A percentile compares a stretch with the other conserved stretches of the same genome.
Evolutionary conservation across 495 filamentous ascomycete genomes (phyloP).

Genomic region (Penicillium coffeae): DNA sequence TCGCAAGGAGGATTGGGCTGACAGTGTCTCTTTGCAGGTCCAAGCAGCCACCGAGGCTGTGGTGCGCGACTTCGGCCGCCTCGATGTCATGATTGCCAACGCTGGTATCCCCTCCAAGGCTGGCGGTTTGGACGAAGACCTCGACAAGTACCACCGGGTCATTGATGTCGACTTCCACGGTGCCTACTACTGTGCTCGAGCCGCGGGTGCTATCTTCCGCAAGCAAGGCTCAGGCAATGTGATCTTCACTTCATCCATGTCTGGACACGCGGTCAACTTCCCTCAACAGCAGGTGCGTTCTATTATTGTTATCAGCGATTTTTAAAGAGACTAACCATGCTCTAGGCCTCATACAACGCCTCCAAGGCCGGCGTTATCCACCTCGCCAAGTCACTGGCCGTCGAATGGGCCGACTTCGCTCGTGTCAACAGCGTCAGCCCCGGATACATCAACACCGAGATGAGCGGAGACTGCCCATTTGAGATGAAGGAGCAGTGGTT

Average conservation of each 20-base stretch:
- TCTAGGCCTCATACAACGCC: slow-evolving; percentile 58
- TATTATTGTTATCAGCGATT: too few relatives aligned
- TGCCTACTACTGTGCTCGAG: slow-evolving; percentile 69
- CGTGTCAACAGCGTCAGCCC: slow-evolving; percentile 75
- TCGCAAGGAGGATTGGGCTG: too few relatives aligned
- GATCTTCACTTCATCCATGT: slow-evolving; percentile 70
- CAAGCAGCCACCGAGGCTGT: neutral
- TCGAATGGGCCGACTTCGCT: slow-evolving; percentile 82
- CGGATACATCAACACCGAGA: slow-evolving; percentile 76
- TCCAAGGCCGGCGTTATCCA: slow-evolving; percentile 79
- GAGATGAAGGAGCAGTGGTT: slow-evolving; percentile 15
- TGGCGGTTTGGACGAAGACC: slow-evolving; percentile 53
- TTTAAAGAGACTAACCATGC: neutral
- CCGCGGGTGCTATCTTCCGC: slow-evolving; percentile 56
- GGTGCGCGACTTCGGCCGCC: slow-evolving; percentile 11
- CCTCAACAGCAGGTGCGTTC: slow-evolving; percentile 50
- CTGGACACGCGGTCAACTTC: slow-evolving; percentile 73
- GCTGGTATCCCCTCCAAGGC: slow-evolving; percentile 64
- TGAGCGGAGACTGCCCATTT: slow-evolving; percentile 36
- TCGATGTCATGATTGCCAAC: slow-evolving; percentile 64
- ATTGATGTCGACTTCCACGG: slow-evolving; percentile 70
- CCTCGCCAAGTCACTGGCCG: slow-evolving; percentile 64
- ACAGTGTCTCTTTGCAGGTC: neutral
- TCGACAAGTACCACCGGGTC: slow-evolving; percentile 60
- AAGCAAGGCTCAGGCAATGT: slow-evolving; percentile 61